These are phyloP conservation scores for Kokia cookei DNA, from an alignment of 441 rosid species.

Conservation along the genomic window DNA sequence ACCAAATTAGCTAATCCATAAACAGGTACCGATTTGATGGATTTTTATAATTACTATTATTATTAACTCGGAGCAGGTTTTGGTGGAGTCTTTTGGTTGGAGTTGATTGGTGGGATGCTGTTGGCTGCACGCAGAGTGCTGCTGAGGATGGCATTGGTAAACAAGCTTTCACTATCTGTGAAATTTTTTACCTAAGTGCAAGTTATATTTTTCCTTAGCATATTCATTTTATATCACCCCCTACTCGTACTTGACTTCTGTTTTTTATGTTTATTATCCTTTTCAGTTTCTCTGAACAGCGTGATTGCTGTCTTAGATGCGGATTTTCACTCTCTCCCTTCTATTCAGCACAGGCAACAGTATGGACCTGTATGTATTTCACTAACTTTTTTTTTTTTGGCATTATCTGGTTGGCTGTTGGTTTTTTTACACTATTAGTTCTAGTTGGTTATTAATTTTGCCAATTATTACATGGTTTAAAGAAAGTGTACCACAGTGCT, in stretches of 20 bases:
- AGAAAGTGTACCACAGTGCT: background rate
- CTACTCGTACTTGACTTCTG: background rate
- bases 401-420: conserved; percentile 8
- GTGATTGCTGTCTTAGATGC: conserved; percentile 99
- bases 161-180: conserved; percentile 11
- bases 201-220: background rate
- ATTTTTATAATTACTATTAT: background rate
- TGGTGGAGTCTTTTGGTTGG: conserved; percentile 99
- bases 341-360: conserved; percentile 87
- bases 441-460: background rate
- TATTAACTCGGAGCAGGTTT: conserved; percentile 51
- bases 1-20: conserved; percentile 1
- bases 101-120: conserved; percentile 99
- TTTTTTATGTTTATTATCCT: conserved; percentile 18
- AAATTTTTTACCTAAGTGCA: background rate
- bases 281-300: conserved; percentile 88
- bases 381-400: conserved; percentile 15
- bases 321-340: conserved; percentile 98
- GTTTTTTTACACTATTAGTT: conserved; percentile 1
- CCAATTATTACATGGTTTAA: background rate
- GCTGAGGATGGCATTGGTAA: conserved; percentile 97
- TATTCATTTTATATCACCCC: conserved; percentile 1
- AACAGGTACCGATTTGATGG: background rate
- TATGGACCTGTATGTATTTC: conserved; percentile 93
- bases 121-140: conserved; percentile 99